Evolutionary conservation across 2,329 filamentous ascomycete species (phyloP).

Genomic region (Alternaria postmessia): DNA sequence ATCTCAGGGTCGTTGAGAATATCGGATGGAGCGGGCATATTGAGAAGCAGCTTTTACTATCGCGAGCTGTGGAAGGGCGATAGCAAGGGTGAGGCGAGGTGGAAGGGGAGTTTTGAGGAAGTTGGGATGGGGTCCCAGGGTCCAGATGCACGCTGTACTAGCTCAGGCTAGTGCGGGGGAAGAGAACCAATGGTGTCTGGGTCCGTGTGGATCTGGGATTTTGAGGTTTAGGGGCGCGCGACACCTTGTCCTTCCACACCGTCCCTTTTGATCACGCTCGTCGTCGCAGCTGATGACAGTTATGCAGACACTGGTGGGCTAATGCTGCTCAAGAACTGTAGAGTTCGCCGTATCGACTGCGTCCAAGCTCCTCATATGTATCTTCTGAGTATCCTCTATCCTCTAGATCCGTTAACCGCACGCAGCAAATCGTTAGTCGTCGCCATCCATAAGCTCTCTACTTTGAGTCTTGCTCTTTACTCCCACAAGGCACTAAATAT

Average conservation of each 20-base stretch:
- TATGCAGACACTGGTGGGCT: background rate
- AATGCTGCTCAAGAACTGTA: background rate
- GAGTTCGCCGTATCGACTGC: background rate
- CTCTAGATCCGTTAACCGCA: too few species aligned
- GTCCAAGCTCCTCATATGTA: too few species aligned
- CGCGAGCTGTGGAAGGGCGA: background rate
- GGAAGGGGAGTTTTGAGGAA: constrained; percentile 15
- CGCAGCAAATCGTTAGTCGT: too few species aligned
- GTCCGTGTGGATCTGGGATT: background rate
- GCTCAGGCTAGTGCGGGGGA: constrained; percentile 14
- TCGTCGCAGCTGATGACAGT: background rate
- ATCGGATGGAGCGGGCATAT: constrained; percentile 42
- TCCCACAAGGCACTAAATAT: background rate
- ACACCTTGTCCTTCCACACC: background rate
- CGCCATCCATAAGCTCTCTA: background rate
- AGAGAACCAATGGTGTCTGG: background rate
- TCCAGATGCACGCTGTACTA: constrained; percentile 2
- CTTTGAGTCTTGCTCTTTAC: background rate
- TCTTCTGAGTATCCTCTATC: too few species aligned
- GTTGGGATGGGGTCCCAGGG: constrained; percentile 18
- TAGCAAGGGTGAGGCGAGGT: constrained; percentile 1
- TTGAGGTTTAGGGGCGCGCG: background rate
- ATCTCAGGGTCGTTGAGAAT: constrained; percentile 62
- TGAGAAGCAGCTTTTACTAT: background rate
- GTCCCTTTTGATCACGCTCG: background rate